Evolutionary conservation across 106 monocot genomes (phyloP).

Genomic region (Acanthochlamys bracteata): DNA sequence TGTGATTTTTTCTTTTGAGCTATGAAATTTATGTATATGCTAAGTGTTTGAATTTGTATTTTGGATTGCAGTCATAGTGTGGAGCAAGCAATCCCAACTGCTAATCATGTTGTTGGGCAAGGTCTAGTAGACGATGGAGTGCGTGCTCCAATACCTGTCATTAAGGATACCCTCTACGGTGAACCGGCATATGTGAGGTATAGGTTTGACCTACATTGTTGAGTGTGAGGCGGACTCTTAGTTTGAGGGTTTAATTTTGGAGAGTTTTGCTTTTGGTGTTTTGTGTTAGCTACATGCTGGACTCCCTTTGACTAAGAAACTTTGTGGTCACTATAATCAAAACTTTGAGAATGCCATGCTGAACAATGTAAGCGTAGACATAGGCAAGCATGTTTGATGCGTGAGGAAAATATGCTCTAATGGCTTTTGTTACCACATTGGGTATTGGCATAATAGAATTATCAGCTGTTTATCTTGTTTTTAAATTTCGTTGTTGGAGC

Average conservation of each 20-base stretch:
- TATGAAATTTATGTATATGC: background rate
- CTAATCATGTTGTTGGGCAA: conserved; percentile 10
- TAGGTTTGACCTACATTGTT: conserved; percentile 10
- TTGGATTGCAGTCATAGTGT: conserved; percentile 3
- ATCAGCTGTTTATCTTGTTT: no score
- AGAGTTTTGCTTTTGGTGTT: background rate
- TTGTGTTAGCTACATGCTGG: background rate
- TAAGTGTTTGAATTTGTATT: background rate
- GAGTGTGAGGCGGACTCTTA: background rate
- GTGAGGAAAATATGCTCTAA: no score
- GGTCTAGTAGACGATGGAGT: conserved; percentile 53
- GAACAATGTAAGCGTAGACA: no score
- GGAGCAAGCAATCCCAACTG: conserved; percentile 13
- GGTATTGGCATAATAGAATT: no score
- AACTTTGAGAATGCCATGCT: no score
- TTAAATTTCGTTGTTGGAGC: no score
- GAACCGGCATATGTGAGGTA: conserved; percentile 37
- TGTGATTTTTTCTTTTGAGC: background rate
- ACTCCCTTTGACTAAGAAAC: background rate
- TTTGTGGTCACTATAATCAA: background rate
- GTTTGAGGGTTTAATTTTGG: background rate
- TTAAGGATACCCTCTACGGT: conserved; percentile 57
- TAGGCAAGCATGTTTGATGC: no score
- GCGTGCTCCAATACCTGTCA: conserved; percentile 57
- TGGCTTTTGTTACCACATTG: no score